Evolutionary conservation across 306 rosid species (phyloP), one percentile per base, ranked within the genome.

Genomic region (Oxytropis ochrocephala): DNA sequence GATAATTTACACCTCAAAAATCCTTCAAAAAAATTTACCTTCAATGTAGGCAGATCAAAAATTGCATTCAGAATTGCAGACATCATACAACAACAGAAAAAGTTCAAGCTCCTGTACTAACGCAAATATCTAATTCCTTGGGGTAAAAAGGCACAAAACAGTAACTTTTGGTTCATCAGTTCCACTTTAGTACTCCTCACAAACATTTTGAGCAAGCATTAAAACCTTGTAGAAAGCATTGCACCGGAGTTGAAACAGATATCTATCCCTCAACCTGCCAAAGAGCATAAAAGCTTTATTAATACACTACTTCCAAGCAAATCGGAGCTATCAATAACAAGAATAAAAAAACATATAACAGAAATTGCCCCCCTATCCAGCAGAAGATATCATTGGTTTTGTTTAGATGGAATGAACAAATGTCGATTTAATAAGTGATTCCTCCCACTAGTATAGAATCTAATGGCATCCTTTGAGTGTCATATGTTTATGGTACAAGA

Each of bases 201-300:
- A n/a, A n/a, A n/a, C n/a, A n/a, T n/a, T n/a, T n/a, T n/a, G n/a
- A n/a, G n/a, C n/a, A n/a, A n/a, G n/a, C n/a, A n/a, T n/a, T n/a
- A n/a, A n/a, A n/a, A n/a, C n/a, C n/a, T n/a, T n/a, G n/a, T n/a
- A n/a, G n/a, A n/a, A n/a, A n/a, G 17, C 50, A 54, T 54, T 69
- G 38, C 41, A 53, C n/a, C 36, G 32, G 63, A 61, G 54, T 55
- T 6, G 48, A 67, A 56, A 36, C 55, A 21, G 67, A 49, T 50
- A 67, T 36, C 79, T 79, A 74, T 16, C 76, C 61, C 33, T 79
- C 79, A 74, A 74, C 76, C 83, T 79, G 79, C 19, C 64, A 69
- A 33, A 62, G 49, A 53, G 5, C 62, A 54, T 1, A 4, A 61
- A 74, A 32, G 55, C 9, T 11, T 60, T 24, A 56, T 79, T 35